Evolutionary conservation across 495 filamentous ascomycete genomes (phyloP).

Genomic region (Glarea lozoyensis): DNA sequence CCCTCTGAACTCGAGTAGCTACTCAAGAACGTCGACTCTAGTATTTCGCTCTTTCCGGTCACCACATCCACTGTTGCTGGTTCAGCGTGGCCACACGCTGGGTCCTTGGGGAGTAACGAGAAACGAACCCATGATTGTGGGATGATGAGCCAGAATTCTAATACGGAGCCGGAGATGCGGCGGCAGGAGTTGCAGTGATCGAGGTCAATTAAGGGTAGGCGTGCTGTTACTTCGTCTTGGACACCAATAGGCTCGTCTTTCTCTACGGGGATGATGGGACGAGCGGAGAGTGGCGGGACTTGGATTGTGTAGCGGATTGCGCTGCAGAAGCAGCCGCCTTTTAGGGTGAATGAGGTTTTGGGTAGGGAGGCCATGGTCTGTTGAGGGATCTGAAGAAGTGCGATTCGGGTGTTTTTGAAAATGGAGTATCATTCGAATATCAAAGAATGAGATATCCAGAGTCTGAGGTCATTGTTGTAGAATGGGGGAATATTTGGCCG

Average conservation of each 20-base stretch:
- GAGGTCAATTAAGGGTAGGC: constrained; percentile 16
- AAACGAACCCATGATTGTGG: constrained; percentile 15
- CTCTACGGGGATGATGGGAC: constrained; percentile 11
- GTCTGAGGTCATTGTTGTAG: no score
- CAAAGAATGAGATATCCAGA: no score
- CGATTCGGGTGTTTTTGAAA: no score
- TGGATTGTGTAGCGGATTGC: constrained; percentile 28
- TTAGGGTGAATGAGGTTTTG: constrained; percentile 20
- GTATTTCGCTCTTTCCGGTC: background rate
- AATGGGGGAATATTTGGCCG: no score
- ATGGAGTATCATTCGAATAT: no score
- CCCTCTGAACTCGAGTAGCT: constrained; percentile 1
- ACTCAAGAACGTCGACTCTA: constrained; percentile 2
- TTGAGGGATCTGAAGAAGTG: no score
- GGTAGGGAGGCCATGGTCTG: constrained; percentile 11
- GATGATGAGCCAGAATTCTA: constrained; percentile 11
- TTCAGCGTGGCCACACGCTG: background rate
- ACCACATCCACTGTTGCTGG: background rate
- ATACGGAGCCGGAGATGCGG: constrained; percentile 14
- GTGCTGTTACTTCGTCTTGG: constrained; percentile 9
- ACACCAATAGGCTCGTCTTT: background rate
- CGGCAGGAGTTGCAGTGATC: constrained; percentile 28
- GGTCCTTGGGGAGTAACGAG: background rate
- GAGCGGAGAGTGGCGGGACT: constrained; percentile 18
- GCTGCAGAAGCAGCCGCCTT: constrained; percentile 33